phyloP scores from a whole-genome alignment of 495 filamentous ascomycete genomes.

The Neurospora sp. region DNA sequence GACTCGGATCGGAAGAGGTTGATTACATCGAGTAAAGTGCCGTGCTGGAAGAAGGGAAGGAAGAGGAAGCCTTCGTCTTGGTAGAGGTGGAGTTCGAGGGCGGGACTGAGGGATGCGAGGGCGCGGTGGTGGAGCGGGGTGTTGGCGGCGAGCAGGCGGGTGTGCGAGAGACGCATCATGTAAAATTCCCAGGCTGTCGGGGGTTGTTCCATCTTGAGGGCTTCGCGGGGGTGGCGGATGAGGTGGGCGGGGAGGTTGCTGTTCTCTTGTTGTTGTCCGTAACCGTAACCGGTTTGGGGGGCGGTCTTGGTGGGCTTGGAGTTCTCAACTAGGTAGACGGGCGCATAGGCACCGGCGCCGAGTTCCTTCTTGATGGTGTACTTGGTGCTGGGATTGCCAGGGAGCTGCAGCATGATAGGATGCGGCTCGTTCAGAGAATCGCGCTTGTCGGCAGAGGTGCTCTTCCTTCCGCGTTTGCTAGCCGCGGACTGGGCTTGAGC shows the following conservation, averaged over 20 bases:
- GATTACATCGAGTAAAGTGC: slow-evolving; percentile 85
- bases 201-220: slow-evolving; percentile 83
- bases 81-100: slow-evolving; percentile 83
- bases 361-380: slow-evolving; percentile 84
- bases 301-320: slow-evolving; percentile 28
- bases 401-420: slow-evolving; percentile 56
- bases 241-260: slow-evolving; percentile 27
- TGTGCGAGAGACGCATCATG: slow-evolving; percentile 74
- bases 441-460: slow-evolving; percentile 42
- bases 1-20: slow-evolving; percentile 70
- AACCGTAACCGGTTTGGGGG: slow-evolving; percentile 13
- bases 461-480: slow-evolving; percentile 48
- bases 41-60: slow-evolving; percentile 79
- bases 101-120: slow-evolving; percentile 63
- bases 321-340: slow-evolving; percentile 84
- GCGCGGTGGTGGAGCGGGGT: slow-evolving; percentile 42
- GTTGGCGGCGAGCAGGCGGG: slow-evolving; percentile 48
- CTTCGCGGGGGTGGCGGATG: slow-evolving; percentile 54
- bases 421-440: slow-evolving; percentile 35
- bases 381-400: slow-evolving; percentile 37
- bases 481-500: slow-evolving; percentile 43
- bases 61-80: slow-evolving; percentile 74
- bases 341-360: slow-evolving; percentile 86
- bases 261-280: slow-evolving; percentile 32
- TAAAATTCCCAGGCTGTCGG: slow-evolving; percentile 92